Base-by-base conservation (phyloP, 495 filamentous ascomycete genomes). In the Penicillium coffeae region DNA sequence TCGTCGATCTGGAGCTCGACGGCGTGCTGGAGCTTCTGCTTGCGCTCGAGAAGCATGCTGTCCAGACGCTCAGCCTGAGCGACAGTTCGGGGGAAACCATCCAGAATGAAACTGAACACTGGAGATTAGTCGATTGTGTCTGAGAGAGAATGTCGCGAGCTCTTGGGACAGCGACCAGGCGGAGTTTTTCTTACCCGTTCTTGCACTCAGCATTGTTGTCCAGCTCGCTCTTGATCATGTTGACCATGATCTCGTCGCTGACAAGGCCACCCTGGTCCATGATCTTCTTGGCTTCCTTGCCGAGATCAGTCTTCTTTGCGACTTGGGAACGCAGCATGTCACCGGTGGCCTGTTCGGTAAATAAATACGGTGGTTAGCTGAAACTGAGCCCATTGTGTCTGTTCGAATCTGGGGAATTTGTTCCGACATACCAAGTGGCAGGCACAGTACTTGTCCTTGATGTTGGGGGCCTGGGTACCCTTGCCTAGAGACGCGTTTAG, bases 271-370 rank as follows among this genome's bases (percentile, higher is more conserved):
- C 93, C 63, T 90, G 84, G 60, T 99, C 92, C 93, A 99, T 99
- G 71, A 99, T 99, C 84, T 99, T 99, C 86, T 99, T 99, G 49
- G 93, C 93, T 75, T 96, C 90, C 67, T 86, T 83, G 50, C 93
- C 93, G 53, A 99, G 82, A 16, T 87, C 72, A 38, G 94, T 99
- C 82, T 96, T 96, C 79, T 94, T 95, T 51, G 93, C 87, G 68
- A 99, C 94, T 70, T 99, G 93, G 54, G 90, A 93, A 50, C 93
- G 89, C 64, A 99, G 83, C 93, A 99, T 99, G 72, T 99, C 93
- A 65, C 93, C 93, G 45, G 93, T 99, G 49, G 94, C 93, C 92
- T 97, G 63, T 39, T 49, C 21, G 39, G 37, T 38, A 42, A 41
- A 52, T 6, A 27, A 19, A 14, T 1, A 13, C 6, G 20, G 21